phyloP scores from a whole-genome alignment of 2,329 filamentous ascomycete genomes.

The Mycocentrospora acerina region DNA sequence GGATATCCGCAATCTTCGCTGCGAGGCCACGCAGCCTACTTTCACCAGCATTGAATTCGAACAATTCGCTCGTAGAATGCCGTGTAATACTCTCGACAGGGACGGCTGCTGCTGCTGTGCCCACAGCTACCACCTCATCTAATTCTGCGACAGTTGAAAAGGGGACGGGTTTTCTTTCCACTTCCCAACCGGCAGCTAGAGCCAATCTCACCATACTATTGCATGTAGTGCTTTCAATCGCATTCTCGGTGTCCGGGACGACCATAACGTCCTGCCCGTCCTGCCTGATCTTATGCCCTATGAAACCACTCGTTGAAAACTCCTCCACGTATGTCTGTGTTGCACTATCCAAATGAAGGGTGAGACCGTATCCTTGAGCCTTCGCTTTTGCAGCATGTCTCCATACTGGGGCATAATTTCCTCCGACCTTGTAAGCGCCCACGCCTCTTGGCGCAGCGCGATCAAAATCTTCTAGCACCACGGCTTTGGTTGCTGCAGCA shows the following conservation, averaged over 20 bases:
- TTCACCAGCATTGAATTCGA: too few relatives aligned
- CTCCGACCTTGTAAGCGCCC: constrained; percentile 39
- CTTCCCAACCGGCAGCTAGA: constrained; percentile 32
- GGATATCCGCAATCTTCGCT: too few relatives aligned
- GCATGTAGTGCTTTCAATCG: constrained; percentile 35
- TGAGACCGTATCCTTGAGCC: constrained; percentile 29
- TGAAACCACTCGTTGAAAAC: constrained; percentile 38
- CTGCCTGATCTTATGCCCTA: constrained; percentile 23
- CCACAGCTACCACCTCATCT: constrained; percentile 23
- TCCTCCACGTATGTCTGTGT: constrained; percentile 39
- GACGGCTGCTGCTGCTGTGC: constrained; percentile 14
- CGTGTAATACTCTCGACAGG: too few relatives aligned
- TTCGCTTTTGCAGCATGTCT: constrained; percentile 27
- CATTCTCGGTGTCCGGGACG: constrained; percentile 30
- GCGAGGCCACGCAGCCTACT: too few relatives aligned
- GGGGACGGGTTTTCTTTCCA: constrained; percentile 27
- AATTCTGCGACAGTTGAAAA: constrained; percentile 9
- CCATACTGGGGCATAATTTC: constrained; percentile 43
- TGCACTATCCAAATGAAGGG: constrained; percentile 37
- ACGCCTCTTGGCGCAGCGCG: constrained; percentile 38
- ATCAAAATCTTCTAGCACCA: constrained; percentile 40
- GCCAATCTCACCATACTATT: constrained; percentile 27
- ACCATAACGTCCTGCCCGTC: constrained; percentile 19
- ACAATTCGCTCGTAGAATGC: too few relatives aligned
- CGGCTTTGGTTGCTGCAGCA: constrained; percentile 22